phyloP scores from a whole-genome alignment of 2,329 filamentous ascomycete species.

The Fusarium pseudocircinatum region DNA sequence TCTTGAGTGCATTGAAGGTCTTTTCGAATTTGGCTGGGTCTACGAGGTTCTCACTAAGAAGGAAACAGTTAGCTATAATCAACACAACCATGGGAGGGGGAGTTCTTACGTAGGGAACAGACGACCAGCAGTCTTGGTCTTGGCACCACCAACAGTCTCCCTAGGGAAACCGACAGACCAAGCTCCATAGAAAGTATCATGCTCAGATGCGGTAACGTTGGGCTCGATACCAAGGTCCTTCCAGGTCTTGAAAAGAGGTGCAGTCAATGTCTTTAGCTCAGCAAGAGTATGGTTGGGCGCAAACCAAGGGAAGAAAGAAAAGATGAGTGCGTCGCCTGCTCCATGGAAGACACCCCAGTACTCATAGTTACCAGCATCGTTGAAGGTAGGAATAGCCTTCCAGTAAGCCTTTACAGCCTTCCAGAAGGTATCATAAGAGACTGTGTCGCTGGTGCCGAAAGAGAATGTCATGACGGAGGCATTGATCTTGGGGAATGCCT shows the following conservation, averaged over 20 bases:
- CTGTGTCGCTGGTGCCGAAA: conserved; percentile 22
- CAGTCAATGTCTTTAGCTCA: conserved; percentile 13
- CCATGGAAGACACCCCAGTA: conserved; percentile 36
- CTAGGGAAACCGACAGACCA: conserved; percentile 37
- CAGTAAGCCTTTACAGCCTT: conserved; percentile 25
- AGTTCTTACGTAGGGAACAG: conserved; percentile 31
- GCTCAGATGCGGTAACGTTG: conserved; percentile 21
- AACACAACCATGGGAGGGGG: too few species aligned
- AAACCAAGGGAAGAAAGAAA: conserved; percentile 38
- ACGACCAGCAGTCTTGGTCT: conserved; percentile 35
- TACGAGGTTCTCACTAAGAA: conserved; percentile 25
- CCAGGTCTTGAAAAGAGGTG: conserved; percentile 26
- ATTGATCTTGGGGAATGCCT: conserved; percentile 49
- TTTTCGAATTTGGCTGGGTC: conserved; percentile 44
- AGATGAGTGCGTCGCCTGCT: conserved; percentile 11
- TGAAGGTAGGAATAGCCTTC: conserved; percentile 28
- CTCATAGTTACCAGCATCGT: conserved; percentile 34
- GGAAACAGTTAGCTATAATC: not conserved
- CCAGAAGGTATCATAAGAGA: conserved; percentile 35
- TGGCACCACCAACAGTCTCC: conserved; percentile 19
- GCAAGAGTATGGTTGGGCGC: conserved; percentile 31
- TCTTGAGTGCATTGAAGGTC: conserved; percentile 50
- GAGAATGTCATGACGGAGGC: conserved; percentile 35
- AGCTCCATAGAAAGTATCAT: conserved; percentile 30
- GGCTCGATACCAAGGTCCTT: conserved; percentile 19